Percentiles rank a stretch among this genome's conserved stretches.
phyloP scores from a whole-genome alignment of 306 rosid genomes.

The Prosopis cineraria region DNA sequence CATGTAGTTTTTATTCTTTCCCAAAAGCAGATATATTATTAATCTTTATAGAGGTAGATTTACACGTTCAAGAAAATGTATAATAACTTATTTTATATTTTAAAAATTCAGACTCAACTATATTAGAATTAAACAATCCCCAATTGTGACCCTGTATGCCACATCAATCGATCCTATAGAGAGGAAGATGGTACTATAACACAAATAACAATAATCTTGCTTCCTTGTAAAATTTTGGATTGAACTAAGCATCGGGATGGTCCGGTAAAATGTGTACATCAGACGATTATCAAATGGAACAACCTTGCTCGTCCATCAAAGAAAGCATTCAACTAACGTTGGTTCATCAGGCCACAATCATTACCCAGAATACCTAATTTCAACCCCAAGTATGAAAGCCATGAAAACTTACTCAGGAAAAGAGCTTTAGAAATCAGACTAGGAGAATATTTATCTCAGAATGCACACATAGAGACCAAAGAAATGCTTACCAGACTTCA shows the following conservation, averaged over 20 bases:
- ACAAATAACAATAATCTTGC: not conserved
- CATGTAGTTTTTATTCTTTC: conserved; percentile 14
- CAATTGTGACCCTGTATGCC: conserved; percentile 16
- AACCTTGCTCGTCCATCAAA: not conserved
- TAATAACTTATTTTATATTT: conserved; percentile 18
- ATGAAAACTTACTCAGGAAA: not conserved
- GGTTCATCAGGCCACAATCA: not conserved
- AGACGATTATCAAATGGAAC: not conserved
- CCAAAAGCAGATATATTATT: not conserved
- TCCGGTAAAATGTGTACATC: not conserved
- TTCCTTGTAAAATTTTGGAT: conserved; percentile 5
- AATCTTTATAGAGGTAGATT: not conserved
- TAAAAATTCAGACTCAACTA: conserved; percentile 7
- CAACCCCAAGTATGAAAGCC: conserved; percentile 22
- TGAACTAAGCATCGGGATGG: not conserved
- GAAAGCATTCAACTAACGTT: not conserved
- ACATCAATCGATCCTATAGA: conserved; percentile 6
- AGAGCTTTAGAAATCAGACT: not conserved
- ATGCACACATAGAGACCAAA: conserved; percentile 4
- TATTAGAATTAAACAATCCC: not conserved
- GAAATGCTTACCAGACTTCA: conserved; percentile 91
- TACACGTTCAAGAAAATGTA: not conserved
- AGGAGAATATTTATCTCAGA: conserved; percentile 1
- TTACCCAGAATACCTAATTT: conserved; percentile 1
- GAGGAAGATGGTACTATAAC: conserved; percentile 11